A percentile compares a stretch with the other conserved stretches of the same genome.
Conservation (phyloP, 345 rosid species). For the Isatis tinctoria region DNA sequence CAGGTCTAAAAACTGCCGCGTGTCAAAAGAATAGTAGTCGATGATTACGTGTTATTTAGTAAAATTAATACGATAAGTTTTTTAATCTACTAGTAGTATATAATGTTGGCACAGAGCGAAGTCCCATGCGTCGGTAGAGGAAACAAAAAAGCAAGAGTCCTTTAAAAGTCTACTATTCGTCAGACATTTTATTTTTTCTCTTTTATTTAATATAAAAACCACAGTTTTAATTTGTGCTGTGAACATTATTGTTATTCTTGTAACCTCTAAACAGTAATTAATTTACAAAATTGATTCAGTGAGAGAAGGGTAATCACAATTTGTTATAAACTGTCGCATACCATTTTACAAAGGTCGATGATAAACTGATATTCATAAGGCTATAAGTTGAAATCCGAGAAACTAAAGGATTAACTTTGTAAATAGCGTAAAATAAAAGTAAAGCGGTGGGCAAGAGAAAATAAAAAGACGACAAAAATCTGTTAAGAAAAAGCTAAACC, state of each 20-base stretch:
- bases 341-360: neutral
- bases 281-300: neutral
- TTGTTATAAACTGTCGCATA: neutral
- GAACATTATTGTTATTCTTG: neutral
- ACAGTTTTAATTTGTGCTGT: neutral
- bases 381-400: neutral
- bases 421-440: slow-evolving; percentile 12
- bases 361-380: neutral
- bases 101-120: neutral
- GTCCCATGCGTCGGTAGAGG: slow-evolving; percentile 27
- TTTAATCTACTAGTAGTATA: neutral
- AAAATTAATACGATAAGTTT: neutral
- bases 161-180: slow-evolving; percentile 1
- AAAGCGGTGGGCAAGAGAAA: neutral
- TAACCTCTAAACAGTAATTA: neutral
- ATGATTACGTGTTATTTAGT: neutral
- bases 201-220: neutral
- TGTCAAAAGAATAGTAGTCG: neutral
- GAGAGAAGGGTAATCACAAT: no score
- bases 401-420: neutral
- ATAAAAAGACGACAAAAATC: neutral
- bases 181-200: neutral
- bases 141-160: slow-evolving; percentile 4
- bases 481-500: neutral
- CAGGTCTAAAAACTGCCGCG: neutral